A percentile compares a stretch with the other conserved stretches of the same genome.
Conservation (phyloP, 1,139 yeast species). For the Suhomyces maxii region DNA sequence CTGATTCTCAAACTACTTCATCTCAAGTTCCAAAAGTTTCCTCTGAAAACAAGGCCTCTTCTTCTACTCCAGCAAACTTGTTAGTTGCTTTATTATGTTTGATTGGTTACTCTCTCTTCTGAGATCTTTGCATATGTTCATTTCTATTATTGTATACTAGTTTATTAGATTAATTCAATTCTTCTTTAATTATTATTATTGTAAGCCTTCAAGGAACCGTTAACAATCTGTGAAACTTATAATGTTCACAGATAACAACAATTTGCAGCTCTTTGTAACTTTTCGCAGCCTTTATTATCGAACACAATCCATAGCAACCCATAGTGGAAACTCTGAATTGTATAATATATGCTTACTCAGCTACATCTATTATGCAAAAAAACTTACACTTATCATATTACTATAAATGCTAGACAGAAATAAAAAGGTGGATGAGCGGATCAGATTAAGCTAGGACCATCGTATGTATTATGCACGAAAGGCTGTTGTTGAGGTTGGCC, state of each 20-base stretch:
- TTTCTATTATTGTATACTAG: background rate
- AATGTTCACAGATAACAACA: too few species aligned
- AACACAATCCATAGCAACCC: background rate
- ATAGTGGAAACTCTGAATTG: background rate
- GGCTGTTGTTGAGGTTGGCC: constrained; percentile 9
- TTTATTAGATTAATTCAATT: background rate
- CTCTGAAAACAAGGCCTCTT: constrained; percentile 2
- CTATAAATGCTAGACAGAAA: constrained; percentile 1
- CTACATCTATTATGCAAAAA: background rate
- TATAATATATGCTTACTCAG: too few species aligned
- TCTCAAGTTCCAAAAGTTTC: background rate
- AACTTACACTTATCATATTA: background rate
- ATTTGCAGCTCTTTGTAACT: background rate
- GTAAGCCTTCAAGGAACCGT: background rate
- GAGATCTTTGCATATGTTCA: constrained; percentile 1
- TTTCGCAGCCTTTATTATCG: background rate
- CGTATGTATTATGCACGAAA: constrained; percentile 15
- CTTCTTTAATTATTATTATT: background rate
- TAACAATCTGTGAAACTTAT: too few species aligned
- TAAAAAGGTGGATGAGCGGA: background rate
- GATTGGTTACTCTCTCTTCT: constrained; percentile 10
- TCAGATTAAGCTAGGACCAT: constrained; percentile 26
- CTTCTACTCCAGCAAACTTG: constrained; percentile 3
- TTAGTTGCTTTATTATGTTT: constrained; percentile 11
- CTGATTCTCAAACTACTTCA: background rate